A percentile compares a stretch with the other conserved stretches of the same genome.
Evolutionary conservation across 345 rosid species (phyloP).

Genomic region (Lumnitzera racemosa): DNA sequence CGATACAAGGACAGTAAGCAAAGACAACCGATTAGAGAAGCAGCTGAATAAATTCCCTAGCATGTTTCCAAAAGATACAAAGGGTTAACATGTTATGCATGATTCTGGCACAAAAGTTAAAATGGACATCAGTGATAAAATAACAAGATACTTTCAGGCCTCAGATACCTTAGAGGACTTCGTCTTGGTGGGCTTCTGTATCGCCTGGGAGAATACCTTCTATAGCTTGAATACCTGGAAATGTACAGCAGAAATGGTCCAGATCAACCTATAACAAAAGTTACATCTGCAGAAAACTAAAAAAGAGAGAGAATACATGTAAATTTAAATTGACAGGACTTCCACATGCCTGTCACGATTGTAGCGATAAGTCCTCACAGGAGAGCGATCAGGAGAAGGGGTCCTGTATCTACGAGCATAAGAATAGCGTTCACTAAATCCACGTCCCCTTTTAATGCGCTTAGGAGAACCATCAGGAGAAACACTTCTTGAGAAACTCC

Average conservation of each 20-base stretch:
- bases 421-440: constrained; percentile 81
- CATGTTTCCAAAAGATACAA: too few relatives aligned
- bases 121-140: too few relatives aligned
- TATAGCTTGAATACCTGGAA: constrained; percentile 52
- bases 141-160: background rate
- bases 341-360: constrained; percentile 65
- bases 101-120: too few relatives aligned
- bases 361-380: constrained; percentile 62
- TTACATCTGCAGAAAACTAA: too few relatives aligned
- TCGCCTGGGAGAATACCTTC: constrained; percentile 91
- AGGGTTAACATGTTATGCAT: too few relatives aligned
- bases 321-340: background rate
- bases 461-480: constrained; percentile 74
- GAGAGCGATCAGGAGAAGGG: constrained; percentile 87
- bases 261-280: background rate
- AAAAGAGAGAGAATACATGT: too few relatives aligned
- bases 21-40: background rate
- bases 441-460: constrained; percentile 90
- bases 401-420: constrained; percentile 85
- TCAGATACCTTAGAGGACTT: constrained; percentile 73
- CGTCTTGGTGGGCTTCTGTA: constrained; percentile 72
- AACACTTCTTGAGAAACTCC: constrained; percentile 78
- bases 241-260: background rate
- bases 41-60: too few relatives aligned
- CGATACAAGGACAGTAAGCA: background rate